Evolutionary conservation across 495 filamentous ascomycete species (phyloP), one percentile per base, ranked within the genome.

Genomic region (Penicillium bovifimosum): DNA sequence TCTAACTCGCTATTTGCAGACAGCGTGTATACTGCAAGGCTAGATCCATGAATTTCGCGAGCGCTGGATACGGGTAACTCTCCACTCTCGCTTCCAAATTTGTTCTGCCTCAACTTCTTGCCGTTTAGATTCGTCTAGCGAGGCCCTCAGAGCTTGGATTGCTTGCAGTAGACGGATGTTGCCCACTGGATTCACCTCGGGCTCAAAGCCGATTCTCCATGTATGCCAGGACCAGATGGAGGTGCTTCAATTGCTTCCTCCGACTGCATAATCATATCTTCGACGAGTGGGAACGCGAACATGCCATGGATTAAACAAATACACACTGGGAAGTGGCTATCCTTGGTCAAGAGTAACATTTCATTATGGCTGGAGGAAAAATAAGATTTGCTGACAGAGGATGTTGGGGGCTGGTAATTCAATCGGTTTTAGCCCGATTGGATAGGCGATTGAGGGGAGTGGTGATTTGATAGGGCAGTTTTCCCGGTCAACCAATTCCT

Each of bases 21-120:
- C n/a, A n/a, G n/a, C n/a, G n/a, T n/a, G n/a, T n/a, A 14, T 35
- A 7, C 33, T 35, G 4, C 13, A 35, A 11, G 6, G 33, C 33
- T 35, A 35, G 13, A 35, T 35, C 33, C 33, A 35, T 11, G 33
- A 11, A 35, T 35, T 35, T 7, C 33, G 13, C n/a, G n/a, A n/a
- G n/a, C n/a, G n/a, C n/a, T n/a, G n/a, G 13, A 35, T 35, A 7
- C 33, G 33, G 6, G 33, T 5, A 35, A 48, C 34, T 27, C 29
- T 48, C 45, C 45, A 48, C 5, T 36, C 20, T 7, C 20, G 45
- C 10, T 48, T 48, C 45, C 45, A 48, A 18, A 38, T 33, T 27
- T n/a, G 45, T 24, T 48, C 45, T 20, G 45, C 45, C n/a, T 20
- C 7, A 27, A 33, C 34, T 14, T 48, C 45, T 20, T 28, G 18